These are phyloP conservation scores for Aureobasidium sp. DNA, from an alignment of 2,329 filamentous ascomycete species.

Conservation along the genomic window DNA sequence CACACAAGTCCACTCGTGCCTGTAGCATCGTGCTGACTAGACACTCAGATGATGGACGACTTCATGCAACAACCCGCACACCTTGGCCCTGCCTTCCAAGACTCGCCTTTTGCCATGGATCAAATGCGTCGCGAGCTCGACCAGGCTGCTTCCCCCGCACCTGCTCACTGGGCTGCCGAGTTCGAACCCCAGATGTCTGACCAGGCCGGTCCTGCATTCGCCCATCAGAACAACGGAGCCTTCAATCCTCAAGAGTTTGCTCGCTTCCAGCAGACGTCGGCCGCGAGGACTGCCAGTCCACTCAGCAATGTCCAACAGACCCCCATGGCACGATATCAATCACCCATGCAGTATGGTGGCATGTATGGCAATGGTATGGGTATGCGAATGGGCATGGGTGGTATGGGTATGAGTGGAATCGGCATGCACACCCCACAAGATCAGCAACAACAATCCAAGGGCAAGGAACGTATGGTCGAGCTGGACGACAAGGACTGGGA, in stretches of 20 bases:
- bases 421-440: slow-evolving; percentile 27
- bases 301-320: slow-evolving; percentile 20
- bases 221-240: slow-evolving; percentile 42
- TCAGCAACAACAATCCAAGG: slow-evolving; percentile 60
- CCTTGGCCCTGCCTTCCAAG: slow-evolving; percentile 44
- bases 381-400: slow-evolving; percentile 49
- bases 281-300: slow-evolving; percentile 15
- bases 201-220: slow-evolving; percentile 55
- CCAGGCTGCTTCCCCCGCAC: slow-evolving; percentile 48
- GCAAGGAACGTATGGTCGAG: slow-evolving; percentile 76
- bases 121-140: slow-evolving; percentile 59
- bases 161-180: slow-evolving; percentile 54
- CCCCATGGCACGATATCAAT: slow-evolving; percentile 47
- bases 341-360: slow-evolving; percentile 47
- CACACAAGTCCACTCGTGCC: not conserved
- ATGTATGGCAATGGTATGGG: slow-evolving; percentile 48
- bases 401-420: slow-evolving; percentile 26
- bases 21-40: not conserved
- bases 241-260: slow-evolving; percentile 84
- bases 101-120: slow-evolving; percentile 59
- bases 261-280: slow-evolving; percentile 56
- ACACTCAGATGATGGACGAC: slow-evolving; percentile 75
- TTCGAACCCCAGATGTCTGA: slow-evolving; percentile 48
- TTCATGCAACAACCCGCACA: slow-evolving; percentile 75
- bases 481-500: slow-evolving; percentile 93